Percentiles rank a stretch among this genome's conserved stretches.
Conservation (phyloP, 2,329 filamentous ascomycete species). For the Xylariomycetidae sp. region DNA sequence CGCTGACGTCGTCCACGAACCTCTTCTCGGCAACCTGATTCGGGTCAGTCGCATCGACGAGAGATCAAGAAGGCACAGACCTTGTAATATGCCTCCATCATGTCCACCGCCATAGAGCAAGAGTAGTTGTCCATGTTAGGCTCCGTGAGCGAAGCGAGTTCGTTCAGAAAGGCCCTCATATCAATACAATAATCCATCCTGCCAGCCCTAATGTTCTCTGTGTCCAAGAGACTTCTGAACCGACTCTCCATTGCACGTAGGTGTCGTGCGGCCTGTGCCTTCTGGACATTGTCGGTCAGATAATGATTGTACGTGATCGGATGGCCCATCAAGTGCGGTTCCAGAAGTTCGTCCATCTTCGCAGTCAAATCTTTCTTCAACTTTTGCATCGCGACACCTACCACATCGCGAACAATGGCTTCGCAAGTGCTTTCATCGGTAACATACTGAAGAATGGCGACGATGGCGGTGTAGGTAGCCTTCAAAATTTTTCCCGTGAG, state of each 20-base stretch:
- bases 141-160: slow-evolving; percentile 5
- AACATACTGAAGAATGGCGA: slow-evolving; percentile 15
- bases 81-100: slow-evolving; percentile 20
- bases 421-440: slow-evolving; percentile 16
- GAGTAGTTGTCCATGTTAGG: slow-evolving; percentile 13
- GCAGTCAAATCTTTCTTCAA: slow-evolving; percentile 12
- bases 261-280: slow-evolving; percentile 12
- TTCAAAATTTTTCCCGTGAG: slow-evolving; percentile 15
- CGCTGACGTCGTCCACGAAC: slow-evolving; percentile 29
- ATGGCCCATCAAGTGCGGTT: slow-evolving; percentile 23
- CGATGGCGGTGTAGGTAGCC: slow-evolving; percentile 10
- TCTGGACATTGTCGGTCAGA: slow-evolving; percentile 30
- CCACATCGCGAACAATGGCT: slow-evolving; percentile 13
- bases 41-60: not conserved
- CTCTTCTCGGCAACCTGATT: slow-evolving; percentile 26
- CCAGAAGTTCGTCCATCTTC: slow-evolving; percentile 24
- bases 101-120: slow-evolving; percentile 12
- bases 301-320: slow-evolving; percentile 37
- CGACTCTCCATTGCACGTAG: slow-evolving; percentile 3
- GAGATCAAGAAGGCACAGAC: slow-evolving; percentile 3
- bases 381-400: slow-evolving; percentile 17
- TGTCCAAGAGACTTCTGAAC: not conserved
- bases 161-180: slow-evolving; percentile 4
- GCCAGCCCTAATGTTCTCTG: too few species aligned
- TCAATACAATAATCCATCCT: too few species aligned